phyloP scores from a whole-genome alignment of 177 flowering plant genomes.

The Tripterygium wilfordii region DNA sequence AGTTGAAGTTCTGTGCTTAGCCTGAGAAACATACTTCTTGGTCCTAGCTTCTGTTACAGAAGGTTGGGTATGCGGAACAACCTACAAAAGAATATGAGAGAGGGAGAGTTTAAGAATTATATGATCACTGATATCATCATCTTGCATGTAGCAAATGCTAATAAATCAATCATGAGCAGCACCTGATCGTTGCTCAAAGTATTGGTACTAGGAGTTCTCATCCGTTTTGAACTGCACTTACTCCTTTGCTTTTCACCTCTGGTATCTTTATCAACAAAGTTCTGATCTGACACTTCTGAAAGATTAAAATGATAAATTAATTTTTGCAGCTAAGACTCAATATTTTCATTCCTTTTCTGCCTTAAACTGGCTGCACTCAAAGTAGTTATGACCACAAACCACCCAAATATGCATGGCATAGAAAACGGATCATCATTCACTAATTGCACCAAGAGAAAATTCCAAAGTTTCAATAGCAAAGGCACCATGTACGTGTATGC shows the following conservation, averaged over 20 bases:
- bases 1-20: no score
- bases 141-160: background rate
- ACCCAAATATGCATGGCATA: no score
- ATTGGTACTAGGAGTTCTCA: slow-evolving; percentile 16
- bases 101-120: background rate
- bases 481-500: no score
- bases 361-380: background rate
- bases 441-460: no score
- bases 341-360: background rate
- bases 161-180: background rate
- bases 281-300: slow-evolving; percentile 74
- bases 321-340: no score
- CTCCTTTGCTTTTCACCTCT: slow-evolving; percentile 24
- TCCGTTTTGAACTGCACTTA: slow-evolving; percentile 25
- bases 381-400: background rate
- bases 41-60: background rate
- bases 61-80: background rate
- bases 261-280: slow-evolving; percentile 51
- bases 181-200: slow-evolving; percentile 43
- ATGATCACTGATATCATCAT: background rate
- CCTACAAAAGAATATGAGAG: background rate
- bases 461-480: no score
- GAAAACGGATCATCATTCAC: no score
- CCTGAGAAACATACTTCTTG: no score
- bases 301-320: slow-evolving; percentile 5